phyloP scores from a whole-genome alignment of 768 basidiomycete genomes.

The Heimioporus sp. region DNA sequence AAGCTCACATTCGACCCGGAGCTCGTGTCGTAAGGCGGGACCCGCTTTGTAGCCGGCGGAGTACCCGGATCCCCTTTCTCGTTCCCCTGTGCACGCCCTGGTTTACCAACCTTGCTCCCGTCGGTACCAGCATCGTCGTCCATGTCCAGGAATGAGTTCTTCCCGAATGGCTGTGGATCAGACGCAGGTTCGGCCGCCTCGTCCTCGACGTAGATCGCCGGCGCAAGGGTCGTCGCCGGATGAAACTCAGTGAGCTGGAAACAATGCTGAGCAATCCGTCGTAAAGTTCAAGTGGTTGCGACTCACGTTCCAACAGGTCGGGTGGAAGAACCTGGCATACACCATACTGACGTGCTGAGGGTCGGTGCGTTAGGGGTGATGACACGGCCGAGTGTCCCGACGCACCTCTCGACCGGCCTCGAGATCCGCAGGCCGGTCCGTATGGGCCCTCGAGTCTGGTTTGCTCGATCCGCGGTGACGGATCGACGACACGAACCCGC shows the following conservation, averaged over 20 bases:
- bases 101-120: background rate
- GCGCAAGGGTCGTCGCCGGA: conserved; percentile 15
- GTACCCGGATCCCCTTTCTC: background rate
- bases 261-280: background rate
- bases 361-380: background rate
- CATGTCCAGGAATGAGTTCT: conserved; percentile 15
- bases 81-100: background rate
- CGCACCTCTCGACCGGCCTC: conserved; percentile 13
- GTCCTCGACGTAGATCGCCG: conserved; percentile 21
- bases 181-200: conserved; percentile 10
- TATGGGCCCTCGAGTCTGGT: background rate
- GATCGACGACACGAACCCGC: conserved; percentile 5
- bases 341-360: conserved; percentile 20
- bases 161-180: conserved; percentile 5
- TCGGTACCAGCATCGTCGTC: conserved; percentile 2
- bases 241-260: conserved; percentile 16
- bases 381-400: background rate
- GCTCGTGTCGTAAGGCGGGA: conserved; percentile 17
- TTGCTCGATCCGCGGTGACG: background rate
- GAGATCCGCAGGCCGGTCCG: conserved; percentile 1
- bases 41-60: background rate
- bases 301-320: conserved; percentile 21
- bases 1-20: conserved; percentile 4
- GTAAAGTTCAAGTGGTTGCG: no score
- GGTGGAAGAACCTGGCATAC: conserved; percentile 22